Conservation (phyloP, 495 filamentous ascomycete genomes). For the Talaromyces stipitatus region DNA sequence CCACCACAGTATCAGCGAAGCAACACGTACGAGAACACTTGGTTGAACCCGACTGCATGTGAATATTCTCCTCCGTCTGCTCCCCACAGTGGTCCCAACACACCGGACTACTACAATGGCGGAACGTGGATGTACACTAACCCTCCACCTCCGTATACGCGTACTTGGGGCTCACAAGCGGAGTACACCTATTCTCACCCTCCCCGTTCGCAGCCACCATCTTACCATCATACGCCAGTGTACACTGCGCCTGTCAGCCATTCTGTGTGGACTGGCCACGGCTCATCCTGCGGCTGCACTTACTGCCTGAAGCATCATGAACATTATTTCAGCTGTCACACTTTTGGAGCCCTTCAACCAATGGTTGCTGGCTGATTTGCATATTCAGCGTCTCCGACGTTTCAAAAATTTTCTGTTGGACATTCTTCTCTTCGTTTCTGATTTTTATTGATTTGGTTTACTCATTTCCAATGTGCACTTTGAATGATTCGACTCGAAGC, state of each 20-base stretch:
- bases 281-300: slow-evolving; percentile 60
- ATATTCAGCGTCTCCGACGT: slow-evolving; percentile 6
- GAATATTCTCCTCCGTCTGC: slow-evolving; percentile 64
- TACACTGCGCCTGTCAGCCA: slow-evolving; percentile 50
- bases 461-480: not conserved
- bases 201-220: slow-evolving; percentile 40
- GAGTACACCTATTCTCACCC: slow-evolving; percentile 38
- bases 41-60: slow-evolving; percentile 40
- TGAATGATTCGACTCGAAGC: slow-evolving; percentile 4
- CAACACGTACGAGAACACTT: slow-evolving; percentile 44
- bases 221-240: slow-evolving; percentile 43
- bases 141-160: slow-evolving; percentile 38
- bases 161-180: slow-evolving; percentile 21
- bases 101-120: slow-evolving; percentile 50
- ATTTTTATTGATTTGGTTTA: slow-evolving; percentile 9
- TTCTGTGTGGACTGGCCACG: slow-evolving; percentile 51
- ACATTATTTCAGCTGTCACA: slow-evolving; percentile 55
- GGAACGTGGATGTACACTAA: slow-evolving; percentile 51
- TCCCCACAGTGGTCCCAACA: slow-evolving; percentile 58
- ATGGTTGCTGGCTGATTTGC: slow-evolving; percentile 26
- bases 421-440: slow-evolving; percentile 10
- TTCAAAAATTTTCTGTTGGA: slow-evolving; percentile 8
- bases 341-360: slow-evolving; percentile 54
- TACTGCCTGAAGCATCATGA: slow-evolving; percentile 58
- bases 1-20: slow-evolving; percentile 46